phyloP scores from a whole-genome alignment of 164 flowering plant species.

The Chimonanthus praecox region DNA sequence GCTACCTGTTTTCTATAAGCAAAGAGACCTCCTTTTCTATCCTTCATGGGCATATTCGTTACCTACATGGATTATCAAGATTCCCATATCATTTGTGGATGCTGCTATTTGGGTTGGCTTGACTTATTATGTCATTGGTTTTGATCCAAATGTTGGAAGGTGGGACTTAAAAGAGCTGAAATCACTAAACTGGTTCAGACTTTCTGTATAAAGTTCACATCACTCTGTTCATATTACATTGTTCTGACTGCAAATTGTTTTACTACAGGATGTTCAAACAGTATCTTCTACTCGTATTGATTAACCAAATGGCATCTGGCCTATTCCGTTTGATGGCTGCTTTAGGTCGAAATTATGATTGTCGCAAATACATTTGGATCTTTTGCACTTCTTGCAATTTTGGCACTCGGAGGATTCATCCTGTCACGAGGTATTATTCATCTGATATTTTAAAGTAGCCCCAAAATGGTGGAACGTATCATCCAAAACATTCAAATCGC shows the following conservation, averaged over 20 bases:
- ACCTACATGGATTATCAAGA: conserved; percentile 17
- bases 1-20: conserved; percentile 62
- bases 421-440: conserved; percentile 32
- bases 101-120: conserved; percentile 8
- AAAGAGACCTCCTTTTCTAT: conserved; percentile 44
- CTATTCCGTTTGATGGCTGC: conserved; percentile 38
- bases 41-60: conserved; percentile 33
- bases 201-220: too few species aligned
- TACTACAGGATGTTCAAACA: conserved; percentile 42
- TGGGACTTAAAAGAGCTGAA: neutral
- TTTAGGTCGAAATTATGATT: conserved; percentile 42
- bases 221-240: neutral
- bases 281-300: conserved; percentile 32
- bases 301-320: conserved; percentile 38
- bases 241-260: neutral
- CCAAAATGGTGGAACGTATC: too few species aligned
- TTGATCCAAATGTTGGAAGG: conserved; percentile 36
- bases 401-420: conserved; percentile 45
- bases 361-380: conserved; percentile 44
- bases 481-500: neutral
- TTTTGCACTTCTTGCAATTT: conserved; percentile 26
- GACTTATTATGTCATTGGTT: conserved; percentile 18
- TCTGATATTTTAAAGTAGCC: too few species aligned
- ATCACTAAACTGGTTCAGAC: neutral
- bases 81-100: conserved; percentile 14